Base-by-base conservation (phyloP, 257 asterid species). In the Rauvolfia tetraphylla region DNA sequence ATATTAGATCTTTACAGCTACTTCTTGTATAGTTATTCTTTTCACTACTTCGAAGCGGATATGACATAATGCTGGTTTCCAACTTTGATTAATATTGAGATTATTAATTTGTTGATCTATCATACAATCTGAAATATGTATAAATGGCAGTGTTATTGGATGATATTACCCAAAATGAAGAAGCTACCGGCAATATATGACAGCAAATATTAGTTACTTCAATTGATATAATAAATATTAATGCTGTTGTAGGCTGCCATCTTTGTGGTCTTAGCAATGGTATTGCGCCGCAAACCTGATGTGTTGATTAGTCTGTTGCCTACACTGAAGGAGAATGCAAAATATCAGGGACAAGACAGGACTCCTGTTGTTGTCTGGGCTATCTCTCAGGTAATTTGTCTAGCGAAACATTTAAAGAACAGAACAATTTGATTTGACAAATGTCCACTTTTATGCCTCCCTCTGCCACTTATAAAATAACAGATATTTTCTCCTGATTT, bases 321-420 rank as follows among this genome's bases (percentile, higher is more conserved):
- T n/a, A n/a, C 7, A 8, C 18, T 84, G 74, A 84, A 75, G 72
- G 83, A 80, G 29, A 80, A 76, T 68, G 49, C 77, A 11, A 84
- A 84, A 71, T 78, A 84, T 74, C 79, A 80, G 57, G 87, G 84
- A 27, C 77, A 78, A 49, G 87, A 84, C 57, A 84, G 78, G 65
- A 81, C 81, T 75, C 76, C 80, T 12, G 66, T 78, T 68, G 53
- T 75, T 14, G 81, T 78, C 58, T 80, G 87, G 87, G 79, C 67
- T 70, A 72, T 78, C 49, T 25, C 81, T 53, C 87, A 78, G 87
- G 87, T 84, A 79, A 42, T 38, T 41, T 29, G 29, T 56, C 29
- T 66, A 25, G 7, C 38, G 51, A 66, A 65, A 73, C 39, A 53
- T 79, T 33, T 48, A 22, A 38, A 34, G 41, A 31, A 7, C 10